Evolutionary conservation across 2,329 filamentous ascomycete genomes (phyloP).

Genomic region (Clonostachys sp.): DNA sequence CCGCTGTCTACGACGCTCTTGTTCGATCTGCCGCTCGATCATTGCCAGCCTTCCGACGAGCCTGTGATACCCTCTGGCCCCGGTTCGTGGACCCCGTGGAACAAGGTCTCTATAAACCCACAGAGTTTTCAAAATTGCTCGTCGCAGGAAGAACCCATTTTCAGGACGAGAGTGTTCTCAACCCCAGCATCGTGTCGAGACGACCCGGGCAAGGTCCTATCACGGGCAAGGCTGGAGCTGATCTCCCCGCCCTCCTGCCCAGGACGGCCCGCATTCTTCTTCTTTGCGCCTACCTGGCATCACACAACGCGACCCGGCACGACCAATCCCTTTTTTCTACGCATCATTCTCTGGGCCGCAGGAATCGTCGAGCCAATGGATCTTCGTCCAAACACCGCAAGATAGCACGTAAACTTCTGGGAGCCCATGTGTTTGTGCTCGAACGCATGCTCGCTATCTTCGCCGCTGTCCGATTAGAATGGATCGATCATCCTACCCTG

Average conservation of each 20-base stretch:
- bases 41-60: conserved; percentile 64
- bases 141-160: conserved; percentile 66
- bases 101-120: conserved; percentile 66
- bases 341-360: conserved; percentile 45
- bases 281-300: conserved; percentile 74
- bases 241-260: conserved; percentile 57
- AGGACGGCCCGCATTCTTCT: conserved; percentile 71
- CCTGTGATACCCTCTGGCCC: conserved; percentile 76
- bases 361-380: conserved; percentile 37
- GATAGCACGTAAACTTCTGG: conserved; percentile 72
- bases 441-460: conserved; percentile 79
- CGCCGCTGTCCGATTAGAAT: conserved; percentile 57
- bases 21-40: conserved; percentile 77
- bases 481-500: conserved; percentile 26
- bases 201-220: conserved; percentile 4
- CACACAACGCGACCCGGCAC: conserved; percentile 71
- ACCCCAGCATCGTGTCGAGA: conserved; percentile 54
- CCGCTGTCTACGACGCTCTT: conserved; percentile 82
- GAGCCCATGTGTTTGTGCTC: conserved; percentile 71
- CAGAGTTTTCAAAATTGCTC: conserved; percentile 81
- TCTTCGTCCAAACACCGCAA: conserved; percentile 48
- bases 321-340: conserved; percentile 75
- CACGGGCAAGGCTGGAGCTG: conserved; percentile 18
- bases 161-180: conserved; percentile 66
- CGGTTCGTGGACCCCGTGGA: conserved; percentile 76